Base-by-base conservation (phyloP, 768 basidiomycete species). In the Podaxis rugospora region DNA sequence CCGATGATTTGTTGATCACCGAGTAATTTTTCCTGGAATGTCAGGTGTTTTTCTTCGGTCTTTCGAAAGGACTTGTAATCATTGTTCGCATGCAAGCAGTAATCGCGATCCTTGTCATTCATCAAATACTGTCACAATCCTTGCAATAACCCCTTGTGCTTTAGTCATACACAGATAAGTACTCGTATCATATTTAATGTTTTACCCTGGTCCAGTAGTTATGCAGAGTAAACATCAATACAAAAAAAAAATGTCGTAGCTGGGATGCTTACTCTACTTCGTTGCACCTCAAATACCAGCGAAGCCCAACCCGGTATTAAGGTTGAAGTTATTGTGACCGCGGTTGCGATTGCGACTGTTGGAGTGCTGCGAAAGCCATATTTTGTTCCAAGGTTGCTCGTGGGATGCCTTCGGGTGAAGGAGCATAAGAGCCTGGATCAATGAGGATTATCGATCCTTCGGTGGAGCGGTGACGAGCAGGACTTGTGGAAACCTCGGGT, bases 321-420 rank as follows among this genome's bases (percentile, higher is more conserved):
- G 39, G 50, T 27, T 58, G 54, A 40, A 37, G 28, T 32, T 51
- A 27, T 57, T 76, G 76, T 11, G 84, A 82, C 51, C 80, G 54
- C 18, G 49, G 27, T n/a, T 51, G 37, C 53, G 64, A 62, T 63
- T 76, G 76, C 16, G 84, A 83, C 51, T 80, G 82, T 63, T 84
- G 82, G 42, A 87, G 76, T 16, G 82, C 86, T 50, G 87, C 89
- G 64, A 90, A 93, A 4, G 90, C 90, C 87, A 92, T 89, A 66
- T 88, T 90, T 73, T 93, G 90, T 70, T 91, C 90, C 49, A 92
- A 76, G 10, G 90, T 91, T 3, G 90, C 86, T 28, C 83, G 81
- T 60, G 80, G 84, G 32, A 77, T 72, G 55, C 74, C 72, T 56
- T 78, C 78, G 9, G 79, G 79, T 3, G 76, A 71, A 51, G 49